Evolutionary conservation across 164 flowering plant species (phyloP).

Genomic region (Macadamia integrifolia): DNA sequence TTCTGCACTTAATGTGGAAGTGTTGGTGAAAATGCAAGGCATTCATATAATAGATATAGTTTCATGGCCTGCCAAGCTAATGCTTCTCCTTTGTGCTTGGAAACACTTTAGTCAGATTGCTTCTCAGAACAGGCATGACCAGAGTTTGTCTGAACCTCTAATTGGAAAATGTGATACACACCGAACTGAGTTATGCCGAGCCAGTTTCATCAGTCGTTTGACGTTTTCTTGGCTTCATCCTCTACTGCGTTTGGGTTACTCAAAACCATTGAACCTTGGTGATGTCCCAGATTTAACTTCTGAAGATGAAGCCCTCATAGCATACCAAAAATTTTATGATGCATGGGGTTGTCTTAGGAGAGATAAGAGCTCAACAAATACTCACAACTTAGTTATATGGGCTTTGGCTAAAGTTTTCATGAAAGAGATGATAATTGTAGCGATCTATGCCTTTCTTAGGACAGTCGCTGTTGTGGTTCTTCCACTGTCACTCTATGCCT

Average conservation of each 20-base stretch:
- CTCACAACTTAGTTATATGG: slow-evolving; percentile 28
- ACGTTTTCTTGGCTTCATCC: slow-evolving; percentile 77
- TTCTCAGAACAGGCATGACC: slow-evolving; percentile 9
- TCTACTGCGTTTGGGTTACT: slow-evolving; percentile 54
- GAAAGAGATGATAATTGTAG: slow-evolving; percentile 47
- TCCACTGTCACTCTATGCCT: slow-evolving; percentile 60
- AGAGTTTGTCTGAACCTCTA: slow-evolving; percentile 41
- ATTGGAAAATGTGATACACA: slow-evolving; percentile 13
- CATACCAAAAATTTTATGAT: slow-evolving; percentile 39
- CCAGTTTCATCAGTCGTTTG: slow-evolving; percentile 40
- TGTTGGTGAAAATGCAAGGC: slow-evolving; percentile 17
- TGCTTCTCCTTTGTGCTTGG: slow-evolving; percentile 50
- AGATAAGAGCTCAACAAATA: slow-evolving; percentile 14
- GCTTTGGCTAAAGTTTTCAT: slow-evolving; percentile 48
- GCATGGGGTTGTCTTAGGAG: slow-evolving; percentile 35
- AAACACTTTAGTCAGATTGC: slow-evolving; percentile 17
- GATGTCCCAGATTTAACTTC: slow-evolving; percentile 56
- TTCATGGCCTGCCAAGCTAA: slow-evolving; percentile 43
- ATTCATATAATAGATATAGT: slow-evolving; percentile 30
- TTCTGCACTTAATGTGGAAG: slow-evolving; percentile 37
- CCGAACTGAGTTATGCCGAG: slow-evolving; percentile 10
- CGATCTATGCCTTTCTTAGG: slow-evolving; percentile 44
- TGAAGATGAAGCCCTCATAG: slow-evolving; percentile 57
- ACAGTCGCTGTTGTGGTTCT: slow-evolving; percentile 38
- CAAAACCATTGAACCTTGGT: slow-evolving; percentile 46